Conservation (phyloP, 805 yeast genomes). For the Schwanniomyces polymorphus region DNA sequence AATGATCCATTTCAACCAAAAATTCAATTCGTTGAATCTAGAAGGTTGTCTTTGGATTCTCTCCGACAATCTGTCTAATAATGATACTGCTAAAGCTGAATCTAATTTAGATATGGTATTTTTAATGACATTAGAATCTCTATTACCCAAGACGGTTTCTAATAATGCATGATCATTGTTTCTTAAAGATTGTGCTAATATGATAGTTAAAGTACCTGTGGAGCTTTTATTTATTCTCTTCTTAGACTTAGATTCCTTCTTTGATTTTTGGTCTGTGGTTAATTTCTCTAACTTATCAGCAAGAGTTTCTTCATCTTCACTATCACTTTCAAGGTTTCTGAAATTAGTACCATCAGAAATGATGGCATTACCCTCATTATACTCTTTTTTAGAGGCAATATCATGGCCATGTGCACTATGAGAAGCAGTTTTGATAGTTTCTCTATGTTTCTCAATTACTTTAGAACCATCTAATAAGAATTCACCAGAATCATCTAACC, state of each 20-base stretch:
- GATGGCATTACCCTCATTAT: constrained; percentile 61
- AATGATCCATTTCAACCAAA: constrained; percentile 58
- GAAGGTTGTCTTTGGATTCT: constrained; percentile 50
- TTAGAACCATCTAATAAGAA: constrained; percentile 22
- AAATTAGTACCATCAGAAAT: constrained; percentile 66
- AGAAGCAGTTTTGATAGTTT: constrained; percentile 39
- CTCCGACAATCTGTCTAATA: constrained; percentile 54
- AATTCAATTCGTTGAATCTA: constrained; percentile 49
- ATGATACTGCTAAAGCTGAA: constrained; percentile 47
- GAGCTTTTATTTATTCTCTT: constrained; percentile 59
- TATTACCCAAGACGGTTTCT: constrained; percentile 72
- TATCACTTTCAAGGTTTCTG: constrained; percentile 51
- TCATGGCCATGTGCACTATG: constrained; percentile 50
- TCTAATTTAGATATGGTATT: constrained; percentile 51
- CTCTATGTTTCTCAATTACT: constrained; percentile 36
- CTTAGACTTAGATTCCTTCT: constrained; percentile 35
- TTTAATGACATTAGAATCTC: constrained; percentile 50
- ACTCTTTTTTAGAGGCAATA: constrained; percentile 51
- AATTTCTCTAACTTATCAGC: constrained; percentile 42
- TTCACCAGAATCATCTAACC: constrained; percentile 38
- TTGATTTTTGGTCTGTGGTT: constrained; percentile 20
- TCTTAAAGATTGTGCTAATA: constrained; percentile 85
- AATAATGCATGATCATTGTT: constrained; percentile 83
- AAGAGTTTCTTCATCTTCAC: constrained; percentile 40
- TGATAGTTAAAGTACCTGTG: constrained; percentile 64